Base-by-base conservation (phyloP, 139 green algal genomes). In the Monoraphidium neglectum region DNA sequence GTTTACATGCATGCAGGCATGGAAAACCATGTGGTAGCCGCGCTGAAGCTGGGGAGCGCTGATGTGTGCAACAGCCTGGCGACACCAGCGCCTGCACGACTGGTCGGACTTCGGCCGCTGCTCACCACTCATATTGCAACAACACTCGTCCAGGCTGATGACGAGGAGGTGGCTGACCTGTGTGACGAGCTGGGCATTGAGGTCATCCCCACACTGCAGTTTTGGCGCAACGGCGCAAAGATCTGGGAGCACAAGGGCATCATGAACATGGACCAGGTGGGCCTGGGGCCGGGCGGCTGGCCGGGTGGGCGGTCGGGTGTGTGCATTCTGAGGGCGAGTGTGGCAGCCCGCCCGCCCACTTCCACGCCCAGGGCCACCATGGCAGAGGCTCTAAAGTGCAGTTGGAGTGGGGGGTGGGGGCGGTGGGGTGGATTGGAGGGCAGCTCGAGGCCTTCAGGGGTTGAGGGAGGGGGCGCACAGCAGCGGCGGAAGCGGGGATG, bases 181-280 rank as follows among this genome's bases (percentile, higher is more conserved):
- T 86, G 84, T n/a, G 85, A 93, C 21, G 30, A 78, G 28, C 82
- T 97, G 70, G 84, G 86, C 16, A 82, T 97, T 1, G 79, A 93
- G 32, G 81, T 91, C 35, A 69, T 97, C 36, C 92, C 92, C 16
- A 93, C 89, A 8, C 38, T 97, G 36, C 92, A 96, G 83, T 97
- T 97, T 63, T 96, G 84, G 74, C 60, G 74, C 36, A 35, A 85
- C 21, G 82, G 80, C 38, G 72, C 90, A 74, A 74, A 88, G 82
- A 68, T 97, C 36, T 97, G 92, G 92, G 84, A 96, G 82, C 91
- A 97, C 74, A 70, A 76, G 0, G 92, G 92, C 32, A 66, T 88
- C 18, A 36, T 80, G 26, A 37, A 83, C 37, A 67, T 95, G 84
- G 81, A 92, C 33, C 82, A 90, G 53, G 82, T 87, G 54, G 38